Evolutionary conservation across 495 filamentous ascomycete genomes (phyloP).

Genomic region (Peziza echinospora): DNA sequence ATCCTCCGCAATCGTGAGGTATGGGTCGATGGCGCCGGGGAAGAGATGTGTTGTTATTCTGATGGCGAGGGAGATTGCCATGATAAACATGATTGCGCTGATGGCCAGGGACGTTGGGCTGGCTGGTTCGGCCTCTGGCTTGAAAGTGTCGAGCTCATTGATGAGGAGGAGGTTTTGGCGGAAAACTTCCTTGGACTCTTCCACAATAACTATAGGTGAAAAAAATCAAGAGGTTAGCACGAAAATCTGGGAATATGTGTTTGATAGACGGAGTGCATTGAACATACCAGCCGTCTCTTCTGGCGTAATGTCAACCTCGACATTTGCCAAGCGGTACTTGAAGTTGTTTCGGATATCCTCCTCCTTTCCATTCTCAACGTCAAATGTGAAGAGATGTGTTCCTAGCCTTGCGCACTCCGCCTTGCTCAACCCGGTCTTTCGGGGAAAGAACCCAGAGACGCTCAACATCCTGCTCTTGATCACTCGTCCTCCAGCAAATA

Average conservation of each 20-base stretch:
- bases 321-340: not conserved
- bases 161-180: constrained; percentile 8
- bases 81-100: too few relatives aligned
- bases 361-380: constrained; percentile 9
- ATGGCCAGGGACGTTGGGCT: too few relatives aligned
- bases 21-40: too few relatives aligned
- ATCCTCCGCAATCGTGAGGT: too few relatives aligned
- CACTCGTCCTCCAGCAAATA: constrained; percentile 19
- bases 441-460: constrained; percentile 12
- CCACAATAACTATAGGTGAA: constrained; percentile 9
- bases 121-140: too few relatives aligned
- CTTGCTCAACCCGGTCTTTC: constrained; percentile 3
- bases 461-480: constrained; percentile 9
- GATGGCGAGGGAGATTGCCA: too few relatives aligned
- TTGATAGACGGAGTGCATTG: too few relatives aligned
- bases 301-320: not conserved
- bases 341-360: not conserved
- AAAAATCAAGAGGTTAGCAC: not conserved
- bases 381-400: constrained; percentile 15
- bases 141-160: constrained; percentile 8
- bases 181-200: constrained; percentile 13
- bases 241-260: too few relatives aligned
- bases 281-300: not conserved
- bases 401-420: constrained; percentile 6
- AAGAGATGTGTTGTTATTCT: too few relatives aligned